Conservation (phyloP, 352 stramenopile genomes). For the Aphanomyces invadans region DNA sequence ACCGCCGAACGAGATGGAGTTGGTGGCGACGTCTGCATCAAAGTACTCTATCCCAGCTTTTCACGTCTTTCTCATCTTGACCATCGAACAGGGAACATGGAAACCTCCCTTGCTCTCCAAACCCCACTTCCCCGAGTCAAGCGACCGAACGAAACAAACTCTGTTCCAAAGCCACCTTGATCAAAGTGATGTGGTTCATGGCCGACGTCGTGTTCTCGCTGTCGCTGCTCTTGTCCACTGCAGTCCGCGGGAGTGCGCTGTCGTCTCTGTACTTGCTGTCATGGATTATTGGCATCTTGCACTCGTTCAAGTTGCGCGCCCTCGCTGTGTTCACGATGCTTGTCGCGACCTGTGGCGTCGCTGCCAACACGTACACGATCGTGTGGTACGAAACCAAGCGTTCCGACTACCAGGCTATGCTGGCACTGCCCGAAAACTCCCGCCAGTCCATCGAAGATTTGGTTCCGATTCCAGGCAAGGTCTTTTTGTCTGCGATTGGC, state of each 20-base stretch:
- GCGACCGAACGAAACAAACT: neutral
- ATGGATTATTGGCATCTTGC: constrained; percentile 35
- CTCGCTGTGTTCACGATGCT: constrained; percentile 43
- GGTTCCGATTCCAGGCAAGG: constrained; percentile 1
- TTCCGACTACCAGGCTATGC: neutral
- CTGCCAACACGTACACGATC: constrained; percentile 37
- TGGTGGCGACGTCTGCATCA: neutral
- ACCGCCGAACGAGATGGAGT: constrained; percentile 10
- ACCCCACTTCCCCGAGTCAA: no score
- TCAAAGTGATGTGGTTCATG: constrained; percentile 22
- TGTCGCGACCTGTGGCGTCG: constrained; percentile 39
- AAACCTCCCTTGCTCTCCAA: neutral
- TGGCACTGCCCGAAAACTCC: neutral
- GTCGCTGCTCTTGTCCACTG: constrained; percentile 1
- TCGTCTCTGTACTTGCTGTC: constrained; percentile 14
- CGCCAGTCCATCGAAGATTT: neutral
- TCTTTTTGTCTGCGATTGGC: constrained; percentile 14
- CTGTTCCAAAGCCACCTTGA: constrained; percentile 6
- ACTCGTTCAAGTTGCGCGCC: constrained; percentile 49
- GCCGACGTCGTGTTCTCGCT: constrained; percentile 22
- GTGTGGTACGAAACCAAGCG: constrained; percentile 6
- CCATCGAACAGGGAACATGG: neutral
- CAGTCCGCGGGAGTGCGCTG: constrained; percentile 2
- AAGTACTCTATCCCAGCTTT: no score
- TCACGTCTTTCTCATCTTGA: no score